Evolutionary conservation across 495 filamentous ascomycete genomes (phyloP), one percentile per base, ranked within the genome.

Genomic region (Viridothelium virens): DNA sequence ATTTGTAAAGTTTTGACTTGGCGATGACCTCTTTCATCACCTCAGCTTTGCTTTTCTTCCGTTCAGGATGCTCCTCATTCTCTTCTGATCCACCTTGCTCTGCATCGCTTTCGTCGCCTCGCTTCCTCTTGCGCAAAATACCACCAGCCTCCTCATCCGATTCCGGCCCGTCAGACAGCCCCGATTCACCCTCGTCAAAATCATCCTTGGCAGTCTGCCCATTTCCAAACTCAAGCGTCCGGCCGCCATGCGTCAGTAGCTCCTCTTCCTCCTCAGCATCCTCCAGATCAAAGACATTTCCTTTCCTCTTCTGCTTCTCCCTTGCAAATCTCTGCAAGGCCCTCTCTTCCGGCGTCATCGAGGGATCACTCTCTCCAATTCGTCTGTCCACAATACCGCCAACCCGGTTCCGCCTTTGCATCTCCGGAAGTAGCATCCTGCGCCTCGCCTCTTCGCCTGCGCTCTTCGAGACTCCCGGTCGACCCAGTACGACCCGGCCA

Each of bases 11-110:
- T 74, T 97, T 99, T 2, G 95, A 97, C 77, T 97, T 99, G 46
- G 92, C 89, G 67, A 97, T 97, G 67, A 97, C 86, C 76, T 98
- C 95, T 70, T 93, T 89, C 88, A 97, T 96, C 39, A 97, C 90
- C 73, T 99, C 94, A 59, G 91, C 85, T 75, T 93, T 97, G 25
- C 86, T 89, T 78, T 96, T 99, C 73, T 96, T 96, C 53, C 86
- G 82, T 68, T 90, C 88, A 0, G 89, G 75, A 61, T 79, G 70
- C 36, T 85, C 82, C 36, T 80, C 83, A 38, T 76, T 61, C 33
- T 68, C 50, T 1, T 76, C 81, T 11, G 71, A 74, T 2, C 74
- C 73, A 31, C 79, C 77, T 18, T 79, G 82, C 14, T 73, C 74
- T 3, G 75, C 77, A 1, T 76, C 83, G 39, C 72, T 74, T 38